Conservation (phyloP, 139 green algal species). For the Chlamydomonas asymmetrica region DNA sequence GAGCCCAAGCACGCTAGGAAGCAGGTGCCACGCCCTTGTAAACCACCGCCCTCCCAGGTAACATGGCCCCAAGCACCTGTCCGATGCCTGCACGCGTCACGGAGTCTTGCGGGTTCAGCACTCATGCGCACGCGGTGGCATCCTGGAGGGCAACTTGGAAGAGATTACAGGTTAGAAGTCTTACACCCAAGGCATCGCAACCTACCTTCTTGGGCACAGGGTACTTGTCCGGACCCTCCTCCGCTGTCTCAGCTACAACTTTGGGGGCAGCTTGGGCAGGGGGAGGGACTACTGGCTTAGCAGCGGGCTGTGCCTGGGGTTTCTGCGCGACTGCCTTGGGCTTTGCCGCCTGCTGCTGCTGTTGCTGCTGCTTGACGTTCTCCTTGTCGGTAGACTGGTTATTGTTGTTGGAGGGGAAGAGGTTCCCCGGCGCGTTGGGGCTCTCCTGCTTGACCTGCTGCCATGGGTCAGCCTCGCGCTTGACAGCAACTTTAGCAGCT, state of each 20-base stretch:
- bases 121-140: no score
- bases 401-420: constrained; percentile 16
- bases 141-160: no score
- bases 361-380: constrained; percentile 14
- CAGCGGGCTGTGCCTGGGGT: constrained; percentile 10
- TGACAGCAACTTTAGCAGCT: no score
- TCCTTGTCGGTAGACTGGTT: constrained; percentile 22
- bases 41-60: neutral
- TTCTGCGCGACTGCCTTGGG: constrained; percentile 19
- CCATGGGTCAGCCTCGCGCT: neutral
- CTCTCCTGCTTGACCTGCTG: constrained; percentile 12
- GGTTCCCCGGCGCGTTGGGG: constrained; percentile 14
- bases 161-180: no score
- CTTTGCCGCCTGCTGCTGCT: constrained; percentile 30
- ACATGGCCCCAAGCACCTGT: no score
- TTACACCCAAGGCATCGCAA: no score
- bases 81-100: no score
- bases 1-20: neutral
- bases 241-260: constrained; percentile 17
- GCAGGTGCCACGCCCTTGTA: neutral
- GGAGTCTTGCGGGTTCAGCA: no score
- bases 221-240: constrained; percentile 30
- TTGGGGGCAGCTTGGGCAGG: constrained; percentile 6
- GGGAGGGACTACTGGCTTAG: neutral
- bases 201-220: constrained; percentile 20